These are phyloP conservation scores for Monosporascus sp. DNA, from an alignment of 2,329 filamentous ascomycete genomes.

Conservation along the genomic window DNA sequence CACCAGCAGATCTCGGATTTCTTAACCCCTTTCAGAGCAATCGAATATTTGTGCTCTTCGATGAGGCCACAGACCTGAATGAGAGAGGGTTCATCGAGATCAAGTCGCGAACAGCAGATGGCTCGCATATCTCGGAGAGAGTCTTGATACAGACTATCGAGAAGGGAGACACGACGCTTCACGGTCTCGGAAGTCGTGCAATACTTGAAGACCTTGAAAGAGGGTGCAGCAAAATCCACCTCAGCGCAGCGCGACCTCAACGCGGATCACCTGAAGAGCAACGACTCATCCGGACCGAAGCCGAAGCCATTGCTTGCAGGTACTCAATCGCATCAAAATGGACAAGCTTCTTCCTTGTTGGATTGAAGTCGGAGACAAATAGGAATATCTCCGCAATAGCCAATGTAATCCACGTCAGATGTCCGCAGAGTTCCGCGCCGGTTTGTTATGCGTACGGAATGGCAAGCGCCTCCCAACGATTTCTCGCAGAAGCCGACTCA, in stretches of 20 bases:
- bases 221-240: too few species aligned
- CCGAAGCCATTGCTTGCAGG: constrained; percentile 7
- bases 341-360: constrained; percentile 10
- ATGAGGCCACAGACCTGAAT: background rate
- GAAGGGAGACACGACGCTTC: constrained; percentile 2
- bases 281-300: background rate
- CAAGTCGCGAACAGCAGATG: background rate
- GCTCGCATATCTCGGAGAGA: background rate
- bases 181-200: constrained; percentile 5
- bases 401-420: too few species aligned
- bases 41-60: constrained; percentile 8
- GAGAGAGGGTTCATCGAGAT: too few species aligned
- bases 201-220: constrained; percentile 7
- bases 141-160: background rate
- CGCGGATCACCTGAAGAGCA: background rate
- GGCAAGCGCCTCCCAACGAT: too few species aligned
- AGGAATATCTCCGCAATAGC: too few species aligned
- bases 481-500: too few species aligned
- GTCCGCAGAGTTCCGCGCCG: background rate
- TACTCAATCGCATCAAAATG: constrained; percentile 9
- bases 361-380: background rate
- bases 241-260: too few species aligned
- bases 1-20: constrained; percentile 3
- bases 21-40: constrained; percentile 6
- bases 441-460: too few species aligned